Conservation (phyloP, 805 yeast genomes). For the Saccharomyces cerevisiae region DNA sequence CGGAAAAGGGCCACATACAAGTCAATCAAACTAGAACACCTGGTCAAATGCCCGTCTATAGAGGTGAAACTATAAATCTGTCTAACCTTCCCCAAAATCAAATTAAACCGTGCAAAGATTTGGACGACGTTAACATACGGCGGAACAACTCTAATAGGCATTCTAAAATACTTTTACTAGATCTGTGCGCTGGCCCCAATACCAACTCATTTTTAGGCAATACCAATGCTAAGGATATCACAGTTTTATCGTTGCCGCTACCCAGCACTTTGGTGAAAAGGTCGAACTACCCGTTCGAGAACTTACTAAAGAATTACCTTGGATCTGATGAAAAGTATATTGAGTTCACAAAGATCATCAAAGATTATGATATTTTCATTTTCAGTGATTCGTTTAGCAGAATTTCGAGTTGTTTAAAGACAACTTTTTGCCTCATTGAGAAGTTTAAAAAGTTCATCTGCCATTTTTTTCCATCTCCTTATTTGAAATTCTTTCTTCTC, state of each 20-base stretch:
- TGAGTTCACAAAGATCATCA: constrained; percentile 14
- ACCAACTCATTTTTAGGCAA: neutral
- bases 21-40: neutral
- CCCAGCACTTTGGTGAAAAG: constrained; percentile 29
- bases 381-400: constrained; percentile 24
- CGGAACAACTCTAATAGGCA: neutral
- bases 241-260: constrained; percentile 11
- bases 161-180: neutral
- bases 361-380: constrained; percentile 13
- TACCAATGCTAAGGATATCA: neutral
- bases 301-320: constrained; percentile 18
- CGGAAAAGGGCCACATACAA: neutral
- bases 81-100: neutral
- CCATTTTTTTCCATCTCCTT: neutral
- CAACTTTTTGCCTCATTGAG: constrained; percentile 19
- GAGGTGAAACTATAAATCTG: neutral
- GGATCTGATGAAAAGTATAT: constrained; percentile 14
- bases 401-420: constrained; percentile 14
- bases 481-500: neutral
- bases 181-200: neutral
- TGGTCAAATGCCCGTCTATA: neutral
- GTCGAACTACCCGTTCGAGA: constrained; percentile 23
- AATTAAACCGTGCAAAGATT: neutral
- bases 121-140: neutral
- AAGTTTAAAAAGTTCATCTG: constrained; percentile 13